phyloP scores from a whole-genome alignment of 352 stramenopile genomes.

The Phytophthora brassicae region DNA sequence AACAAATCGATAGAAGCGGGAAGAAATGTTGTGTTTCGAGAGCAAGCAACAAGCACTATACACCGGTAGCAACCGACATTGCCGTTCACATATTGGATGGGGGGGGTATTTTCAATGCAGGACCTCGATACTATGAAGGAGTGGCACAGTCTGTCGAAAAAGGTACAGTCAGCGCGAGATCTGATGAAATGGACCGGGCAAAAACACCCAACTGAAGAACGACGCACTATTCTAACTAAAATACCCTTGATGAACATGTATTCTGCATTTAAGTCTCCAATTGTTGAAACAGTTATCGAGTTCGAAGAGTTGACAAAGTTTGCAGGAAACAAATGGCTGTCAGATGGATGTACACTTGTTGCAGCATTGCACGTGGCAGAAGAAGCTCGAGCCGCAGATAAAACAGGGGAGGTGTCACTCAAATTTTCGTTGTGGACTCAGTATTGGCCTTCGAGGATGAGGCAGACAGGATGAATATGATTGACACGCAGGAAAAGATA shows the following conservation, averaged over 20 bases:
- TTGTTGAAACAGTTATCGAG: constrained; percentile 5
- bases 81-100: too few relatives aligned
- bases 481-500: too few relatives aligned
- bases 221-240: background rate
- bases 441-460: too few relatives aligned
- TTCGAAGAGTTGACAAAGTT: constrained; percentile 11
- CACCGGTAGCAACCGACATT: too few relatives aligned
- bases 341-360: background rate
- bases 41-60: too few relatives aligned
- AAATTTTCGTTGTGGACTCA: too few relatives aligned
- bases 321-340: constrained; percentile 2
- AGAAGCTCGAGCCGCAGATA: too few relatives aligned
- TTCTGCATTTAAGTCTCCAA: background rate
- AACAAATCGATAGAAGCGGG: too few relatives aligned
- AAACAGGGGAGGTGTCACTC: too few relatives aligned
- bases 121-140: constrained; percentile 3
- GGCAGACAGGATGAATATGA: too few relatives aligned
- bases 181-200: background rate
- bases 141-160: background rate
- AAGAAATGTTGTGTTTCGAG: too few relatives aligned
- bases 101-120: background rate
- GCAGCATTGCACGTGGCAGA: too few relatives aligned
- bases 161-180: background rate
- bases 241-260: constrained; percentile 3
- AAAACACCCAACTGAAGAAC: background rate